phyloP scores from a whole-genome alignment of 2,329 filamentous ascomycete genomes.

The Pezicula neosporulosa region DNA sequence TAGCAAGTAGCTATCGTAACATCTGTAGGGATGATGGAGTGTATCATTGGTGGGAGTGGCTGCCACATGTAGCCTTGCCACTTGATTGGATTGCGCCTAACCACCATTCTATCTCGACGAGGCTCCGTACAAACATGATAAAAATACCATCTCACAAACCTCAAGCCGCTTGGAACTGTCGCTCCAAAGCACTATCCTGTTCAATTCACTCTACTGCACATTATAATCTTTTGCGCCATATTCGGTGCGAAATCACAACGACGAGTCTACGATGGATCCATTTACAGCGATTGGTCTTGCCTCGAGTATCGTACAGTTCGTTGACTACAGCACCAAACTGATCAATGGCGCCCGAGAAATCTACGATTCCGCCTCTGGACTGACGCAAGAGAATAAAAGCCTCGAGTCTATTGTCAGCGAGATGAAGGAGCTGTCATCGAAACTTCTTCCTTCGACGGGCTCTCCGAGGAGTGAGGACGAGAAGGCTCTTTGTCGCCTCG shows the following conservation, averaged over 20 bases:
- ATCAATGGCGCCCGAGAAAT: constrained; percentile 41
- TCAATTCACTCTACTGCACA: neutral
- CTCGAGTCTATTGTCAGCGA: neutral
- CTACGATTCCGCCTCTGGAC: constrained; percentile 41
- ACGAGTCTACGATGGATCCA: constrained; percentile 13
- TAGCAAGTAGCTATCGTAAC: too few relatives aligned
- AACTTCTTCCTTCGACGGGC: neutral
- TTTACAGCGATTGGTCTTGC: constrained; percentile 37
- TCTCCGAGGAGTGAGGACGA: too few relatives aligned
- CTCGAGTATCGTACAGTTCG: constrained; percentile 40
- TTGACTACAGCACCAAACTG: constrained; percentile 40
- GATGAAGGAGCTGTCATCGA: neutral
- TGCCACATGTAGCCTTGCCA: too few relatives aligned
- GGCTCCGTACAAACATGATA: neutral
- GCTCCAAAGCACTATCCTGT: neutral
- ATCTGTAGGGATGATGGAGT: too few relatives aligned
- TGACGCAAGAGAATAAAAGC: constrained; percentile 23
- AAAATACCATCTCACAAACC: neutral
- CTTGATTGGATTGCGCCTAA: too few relatives aligned
- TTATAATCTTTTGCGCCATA: too few relatives aligned
- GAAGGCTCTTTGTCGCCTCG: too few relatives aligned
- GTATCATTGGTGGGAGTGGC: too few relatives aligned
- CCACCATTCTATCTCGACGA: too few relatives aligned
- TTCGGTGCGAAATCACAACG: too few relatives aligned
- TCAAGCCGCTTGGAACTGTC: neutral